phyloP scores from a whole-genome alignment of 345 rosid species.

The Populus davidiana region DNA sequence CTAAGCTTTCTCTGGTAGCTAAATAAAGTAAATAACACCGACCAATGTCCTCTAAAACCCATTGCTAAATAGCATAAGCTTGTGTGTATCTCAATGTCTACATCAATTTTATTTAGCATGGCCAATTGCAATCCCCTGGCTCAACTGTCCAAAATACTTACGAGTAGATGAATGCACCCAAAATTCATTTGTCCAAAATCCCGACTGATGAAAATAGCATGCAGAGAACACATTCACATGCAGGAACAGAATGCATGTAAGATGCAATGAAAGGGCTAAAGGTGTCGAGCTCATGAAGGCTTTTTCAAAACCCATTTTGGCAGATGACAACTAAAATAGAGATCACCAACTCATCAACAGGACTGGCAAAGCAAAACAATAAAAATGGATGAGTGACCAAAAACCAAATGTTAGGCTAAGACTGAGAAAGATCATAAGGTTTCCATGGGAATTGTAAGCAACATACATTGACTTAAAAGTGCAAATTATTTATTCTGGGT shows the following conservation, averaged over 20 bases:
- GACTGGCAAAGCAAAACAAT: neutral
- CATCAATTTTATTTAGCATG: neutral
- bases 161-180: neutral
- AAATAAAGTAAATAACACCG: neutral
- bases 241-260: neutral
- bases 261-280: neutral
- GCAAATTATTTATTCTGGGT: neutral
- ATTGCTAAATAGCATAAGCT: neutral
- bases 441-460: neutral
- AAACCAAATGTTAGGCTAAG: neutral
- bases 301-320: neutral
- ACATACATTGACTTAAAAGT: neutral
- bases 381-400: neutral
- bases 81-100: neutral
- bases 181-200: neutral
- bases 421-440: neutral
- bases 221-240: neutral
- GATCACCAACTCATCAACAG: neutral
- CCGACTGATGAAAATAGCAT: neutral
- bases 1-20: neutral
- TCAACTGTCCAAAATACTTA: neutral
- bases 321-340: neutral
- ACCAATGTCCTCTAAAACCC: neutral
- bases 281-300: neutral
- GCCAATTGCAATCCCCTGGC: neutral